Evolutionary conservation across 257 asterid genomes (phyloP), one percentile per base, ranked within the genome.

Genomic region (Linderniella brevidens): DNA sequence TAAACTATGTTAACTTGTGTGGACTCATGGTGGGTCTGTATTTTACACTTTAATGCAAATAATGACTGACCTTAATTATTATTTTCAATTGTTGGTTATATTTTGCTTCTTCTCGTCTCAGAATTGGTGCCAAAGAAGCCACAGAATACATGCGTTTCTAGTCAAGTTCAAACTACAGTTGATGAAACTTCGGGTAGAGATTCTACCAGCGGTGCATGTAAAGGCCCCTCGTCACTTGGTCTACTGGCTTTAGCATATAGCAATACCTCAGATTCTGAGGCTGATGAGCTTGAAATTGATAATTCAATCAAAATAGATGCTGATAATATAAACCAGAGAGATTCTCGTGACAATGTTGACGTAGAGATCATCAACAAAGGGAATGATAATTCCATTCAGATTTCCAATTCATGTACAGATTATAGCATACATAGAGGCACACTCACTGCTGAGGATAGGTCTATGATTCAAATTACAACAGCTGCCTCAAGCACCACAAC

Each of bases 251-350:
- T 82, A 68, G 49, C 80, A 19, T 90, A 90, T 58, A 87, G 79
- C n/a, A 51, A 66, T 71, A 72, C 85, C 46, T 90, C 95, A 0
- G 99, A 90, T 58, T 71, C 93, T 1, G 99, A 88, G 58, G 87
- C 62, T 36, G 93, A 79, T 8, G 72, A 70, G 41, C 53, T 55
- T 20, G 79, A 73, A 65, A 72, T 64, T 57, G 75, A 50, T 60
- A 51, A 53, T 62, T 68, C 63, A 17, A 51, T 41, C 15, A 43
- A 65, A 37, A 59, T 58, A 63, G 38, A 58, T 53, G 32, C 32
- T 25, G 32, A 25, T 25, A 2, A 25, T 25, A 25, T 25, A 25
- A 25, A 25, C 32, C 32, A 3, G 32, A 25, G 32, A 25, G 32
- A 56, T 49, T 62, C 60, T 32, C 42, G 41, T 57, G 62, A 54